Evolutionary conservation across 2,329 filamentous ascomycete genomes (phyloP).

Genomic region (Sclerotinia nivalis): DNA sequence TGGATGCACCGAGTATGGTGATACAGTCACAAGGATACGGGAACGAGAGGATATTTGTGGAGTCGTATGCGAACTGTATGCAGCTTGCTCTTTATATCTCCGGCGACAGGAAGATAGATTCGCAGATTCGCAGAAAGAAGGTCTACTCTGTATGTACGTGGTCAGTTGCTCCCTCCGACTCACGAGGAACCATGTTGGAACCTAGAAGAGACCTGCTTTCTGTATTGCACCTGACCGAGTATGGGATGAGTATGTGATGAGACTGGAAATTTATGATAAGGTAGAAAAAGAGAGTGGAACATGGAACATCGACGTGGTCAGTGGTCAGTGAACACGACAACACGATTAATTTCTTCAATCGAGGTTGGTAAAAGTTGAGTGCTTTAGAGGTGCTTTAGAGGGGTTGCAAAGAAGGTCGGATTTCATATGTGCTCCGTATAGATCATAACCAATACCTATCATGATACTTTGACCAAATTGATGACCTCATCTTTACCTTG

Average conservation of each 20-base stretch:
- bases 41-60: not conserved
- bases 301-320: slow-evolving; percentile 3
- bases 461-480: not conserved
- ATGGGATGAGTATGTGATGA: not conserved
- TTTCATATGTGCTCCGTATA: not conserved
- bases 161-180: not conserved
- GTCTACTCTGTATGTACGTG: not conserved
- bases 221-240: not conserved
- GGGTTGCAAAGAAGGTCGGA: slow-evolving; percentile 6
- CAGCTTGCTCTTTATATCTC: not conserved
- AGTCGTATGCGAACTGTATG: not conserved
- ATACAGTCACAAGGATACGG: slow-evolving; percentile 2
- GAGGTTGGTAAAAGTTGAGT: not conserved
- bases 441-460: slow-evolving; percentile 9
- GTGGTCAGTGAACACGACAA: slow-evolving; percentile 10
- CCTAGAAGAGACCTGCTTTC: not conserved
- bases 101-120: not conserved
- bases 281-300: slow-evolving; percentile 11
- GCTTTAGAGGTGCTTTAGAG: not conserved
- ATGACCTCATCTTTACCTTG: not conserved
- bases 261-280: not conserved
- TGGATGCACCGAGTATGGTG: not conserved
- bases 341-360: not conserved
- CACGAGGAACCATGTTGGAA: not conserved
- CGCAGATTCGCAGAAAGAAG: not conserved